Base-by-base conservation (phyloP, 257 asterid genomes). In the Scutellaria baicalensis region DNA sequence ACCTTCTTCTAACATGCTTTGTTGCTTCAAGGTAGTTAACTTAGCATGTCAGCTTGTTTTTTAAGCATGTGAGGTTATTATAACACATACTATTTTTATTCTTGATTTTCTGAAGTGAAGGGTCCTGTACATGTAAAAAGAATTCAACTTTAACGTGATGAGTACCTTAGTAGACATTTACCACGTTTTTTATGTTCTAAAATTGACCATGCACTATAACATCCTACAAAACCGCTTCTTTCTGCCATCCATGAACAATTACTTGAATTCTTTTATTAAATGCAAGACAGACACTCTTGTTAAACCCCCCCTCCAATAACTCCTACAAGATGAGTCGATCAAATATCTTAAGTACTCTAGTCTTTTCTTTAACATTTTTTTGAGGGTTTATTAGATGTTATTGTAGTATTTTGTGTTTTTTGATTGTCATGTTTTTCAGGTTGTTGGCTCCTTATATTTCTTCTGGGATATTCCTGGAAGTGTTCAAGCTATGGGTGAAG, bases 361-460 rank as follows among this genome's bases (percentile, higher is more conserved):
- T 42, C 44, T 20, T 18, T 3, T 55, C 55, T 13, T 12, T 9
- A 1, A 55, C 14, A 16, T 49, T 66, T 56, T 16, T 54, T 50
- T 23, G 0, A 20, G 21, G 47, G 17, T 68, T 39, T 33, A 33
- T 64, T 11, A 39, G 61, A 38, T 68, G 52, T 21, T 20, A 35
- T 12, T 27, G 4, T 12, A 6, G 23, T 40, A n/a, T 23, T 51
- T 58, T 48, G 52, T 55, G 42, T 39, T 60, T 52, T 9, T 56
- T 1, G 18, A 36, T 31, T 27, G 9, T 17, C 54, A 27, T 35
- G 44, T 43, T 71, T 35, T 79, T 74, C 85, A 91, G 95, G 89
- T 72, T 94, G 76, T 77, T 89, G 56, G 97, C 98, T 43, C 92
- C 99, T 17, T 84, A 85, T 72, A 89, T 94, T 73, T 91, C 96